A percentile compares a stretch with the other conserved stretches of the same genome.
Evolutionary conservation across 2,329 filamentous ascomycete species (phyloP).

Genomic region (Talaromyces sp.): DNA sequence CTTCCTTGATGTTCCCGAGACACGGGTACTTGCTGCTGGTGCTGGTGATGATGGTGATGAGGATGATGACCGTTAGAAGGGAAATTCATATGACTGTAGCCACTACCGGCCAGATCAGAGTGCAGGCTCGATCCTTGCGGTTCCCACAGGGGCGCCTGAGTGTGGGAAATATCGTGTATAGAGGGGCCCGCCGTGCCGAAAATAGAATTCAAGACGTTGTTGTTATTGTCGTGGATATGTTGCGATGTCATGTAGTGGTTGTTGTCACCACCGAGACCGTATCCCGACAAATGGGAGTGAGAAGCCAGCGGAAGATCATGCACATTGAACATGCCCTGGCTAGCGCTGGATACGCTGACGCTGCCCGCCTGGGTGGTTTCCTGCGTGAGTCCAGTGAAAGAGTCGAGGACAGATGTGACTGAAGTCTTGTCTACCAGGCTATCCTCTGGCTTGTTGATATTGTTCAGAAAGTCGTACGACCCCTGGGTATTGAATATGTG

Average conservation of each 20-base stretch:
- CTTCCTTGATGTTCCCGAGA: constrained; percentile 28
- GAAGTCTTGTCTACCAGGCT: constrained; percentile 28
- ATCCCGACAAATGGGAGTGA: constrained; percentile 24
- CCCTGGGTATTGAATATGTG: constrained; percentile 28
- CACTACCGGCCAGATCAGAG: constrained; percentile 23
- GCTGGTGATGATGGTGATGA: constrained; percentile 7
- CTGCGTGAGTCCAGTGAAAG: constrained; percentile 25
- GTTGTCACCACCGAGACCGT: constrained; percentile 25
- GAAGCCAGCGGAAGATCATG: constrained; percentile 30
- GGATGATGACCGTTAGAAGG: constrained; percentile 20
- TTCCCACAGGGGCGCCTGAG: constrained; percentile 23
- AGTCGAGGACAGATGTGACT: constrained; percentile 30
- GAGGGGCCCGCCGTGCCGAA: constrained; percentile 26
- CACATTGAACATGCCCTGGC: constrained; percentile 28
- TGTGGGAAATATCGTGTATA: constrained; percentile 30
- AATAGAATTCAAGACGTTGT: constrained; percentile 26
- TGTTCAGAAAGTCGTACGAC: constrained; percentile 28
- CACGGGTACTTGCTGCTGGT: constrained; percentile 21
- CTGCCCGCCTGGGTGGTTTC: constrained; percentile 26
- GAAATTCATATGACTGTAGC: constrained; percentile 30
- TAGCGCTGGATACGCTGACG: constrained; percentile 22
- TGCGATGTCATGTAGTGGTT: constrained; percentile 29
- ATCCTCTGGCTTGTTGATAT: constrained; percentile 31
- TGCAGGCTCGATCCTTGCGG: constrained; percentile 24
- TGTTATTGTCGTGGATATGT: constrained; percentile 25